Evolutionary conservation across 345 rosid genomes (phyloP).

Genomic region (Citrus australasica): DNA sequence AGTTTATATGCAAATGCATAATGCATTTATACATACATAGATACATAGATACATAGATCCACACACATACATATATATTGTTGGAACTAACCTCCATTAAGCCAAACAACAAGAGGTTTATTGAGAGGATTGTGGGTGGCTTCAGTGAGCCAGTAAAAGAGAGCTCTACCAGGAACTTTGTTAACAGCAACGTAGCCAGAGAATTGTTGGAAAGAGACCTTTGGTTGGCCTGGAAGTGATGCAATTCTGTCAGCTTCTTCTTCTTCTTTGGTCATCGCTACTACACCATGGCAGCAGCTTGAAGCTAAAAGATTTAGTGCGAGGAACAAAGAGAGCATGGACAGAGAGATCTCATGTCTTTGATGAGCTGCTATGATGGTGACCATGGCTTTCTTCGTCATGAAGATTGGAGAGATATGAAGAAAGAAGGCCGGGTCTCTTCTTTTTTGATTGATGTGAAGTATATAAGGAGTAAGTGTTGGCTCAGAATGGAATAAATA

Average conservation of each 20-base stretch:
- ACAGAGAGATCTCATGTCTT: slow-evolving; percentile 24
- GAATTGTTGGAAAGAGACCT: slow-evolving; percentile 80
- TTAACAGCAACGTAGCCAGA: slow-evolving; percentile 87
- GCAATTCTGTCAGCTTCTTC: slow-evolving; percentile 70
- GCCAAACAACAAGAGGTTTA: slow-evolving; percentile 90
- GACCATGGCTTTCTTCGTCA: background rate
- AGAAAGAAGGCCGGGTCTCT: slow-evolving; percentile 2
- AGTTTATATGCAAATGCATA: background rate
- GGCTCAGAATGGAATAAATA: slow-evolving; percentile 27
- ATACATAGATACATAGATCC: too few species aligned
- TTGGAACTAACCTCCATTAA: slow-evolving; percentile 70
- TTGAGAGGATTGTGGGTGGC: slow-evolving; percentile 46
- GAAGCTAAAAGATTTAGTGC: background rate
- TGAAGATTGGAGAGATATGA: background rate
- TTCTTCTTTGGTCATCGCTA: slow-evolving; percentile 29
- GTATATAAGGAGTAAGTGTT: background rate
- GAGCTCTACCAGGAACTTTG: slow-evolving; percentile 66
- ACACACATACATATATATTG: too few species aligned
- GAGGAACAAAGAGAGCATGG: slow-evolving; percentile 22
- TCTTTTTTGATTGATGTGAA: slow-evolving; percentile 11
- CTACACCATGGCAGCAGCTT: slow-evolving; percentile 9
- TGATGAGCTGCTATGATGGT: slow-evolving; percentile 29
- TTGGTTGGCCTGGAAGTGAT: slow-evolving; percentile 92
- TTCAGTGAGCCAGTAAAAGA: slow-evolving; percentile 97
- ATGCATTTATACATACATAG: too few species aligned